Evolutionary conservation across 2,329 filamentous ascomycete species (phyloP).

Genomic region (Ceratocystis harringtonii): DNA sequence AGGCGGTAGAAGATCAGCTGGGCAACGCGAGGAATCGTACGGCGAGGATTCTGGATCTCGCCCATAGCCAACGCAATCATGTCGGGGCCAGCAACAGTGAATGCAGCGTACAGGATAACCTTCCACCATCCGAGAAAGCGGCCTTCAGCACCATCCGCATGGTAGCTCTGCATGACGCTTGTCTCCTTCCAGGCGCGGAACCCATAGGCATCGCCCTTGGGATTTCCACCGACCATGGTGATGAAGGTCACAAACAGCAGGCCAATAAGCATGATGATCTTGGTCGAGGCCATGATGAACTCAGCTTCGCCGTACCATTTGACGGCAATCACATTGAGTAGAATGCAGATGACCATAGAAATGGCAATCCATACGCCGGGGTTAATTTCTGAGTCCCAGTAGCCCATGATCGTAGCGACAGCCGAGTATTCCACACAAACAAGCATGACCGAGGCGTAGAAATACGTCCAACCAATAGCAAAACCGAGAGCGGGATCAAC

Average conservation of each 20-base stretch:
- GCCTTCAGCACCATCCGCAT: conserved; percentile 36
- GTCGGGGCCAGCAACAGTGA: conserved; percentile 53
- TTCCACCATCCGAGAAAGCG: conserved; percentile 43
- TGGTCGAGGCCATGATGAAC: conserved; percentile 42
- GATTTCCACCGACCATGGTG: conserved; percentile 54
- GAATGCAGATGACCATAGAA: conserved; percentile 31
- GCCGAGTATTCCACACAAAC: conserved; percentile 33
- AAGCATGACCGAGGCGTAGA: conserved; percentile 32
- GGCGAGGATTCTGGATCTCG: conserved; percentile 50
- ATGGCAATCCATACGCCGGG: conserved; percentile 36
- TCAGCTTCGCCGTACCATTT: conserved; percentile 31
- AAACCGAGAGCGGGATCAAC: conserved; percentile 44
- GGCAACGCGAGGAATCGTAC: conserved; percentile 51
- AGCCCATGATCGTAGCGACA: conserved; percentile 31
- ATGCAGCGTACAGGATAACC: conserved; percentile 49
- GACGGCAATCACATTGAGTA: conserved; percentile 34
- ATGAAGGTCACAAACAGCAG: conserved; percentile 50
- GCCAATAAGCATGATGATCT: conserved; percentile 35
- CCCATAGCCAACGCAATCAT: conserved; percentile 43
- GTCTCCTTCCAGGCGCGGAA: conserved; percentile 40
- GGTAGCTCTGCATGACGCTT: conserved; percentile 25
- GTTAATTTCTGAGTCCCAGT: conserved; percentile 30
- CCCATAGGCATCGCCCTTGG: conserved; percentile 45
- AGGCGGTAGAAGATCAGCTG: conserved; percentile 62
- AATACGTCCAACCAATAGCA: conserved; percentile 38